Base-by-base conservation (phyloP, 1,284 basidiomycete genomes). In the Naganishia sp. region DNA sequence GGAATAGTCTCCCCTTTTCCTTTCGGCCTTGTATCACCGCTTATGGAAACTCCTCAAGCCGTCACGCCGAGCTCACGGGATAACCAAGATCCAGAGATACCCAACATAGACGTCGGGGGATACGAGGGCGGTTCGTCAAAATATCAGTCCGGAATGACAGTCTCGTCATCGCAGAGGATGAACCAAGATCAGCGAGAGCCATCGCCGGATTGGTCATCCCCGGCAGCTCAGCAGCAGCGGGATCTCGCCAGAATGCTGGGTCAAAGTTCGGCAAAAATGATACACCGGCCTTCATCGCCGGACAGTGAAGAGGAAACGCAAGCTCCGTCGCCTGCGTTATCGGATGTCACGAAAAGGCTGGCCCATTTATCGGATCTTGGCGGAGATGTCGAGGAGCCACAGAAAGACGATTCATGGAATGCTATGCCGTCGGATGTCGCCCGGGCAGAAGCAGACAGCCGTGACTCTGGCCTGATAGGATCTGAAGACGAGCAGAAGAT, bases 21-120 rank as follows among this genome's bases (percentile, higher is more conserved):
- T 6, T 47, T 43, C 21, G 43, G 55, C 58, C 50, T 50, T 43
- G 32, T 54, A 23, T 42, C 66, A 32, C 41, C 62, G 18, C 25
- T 50, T 10, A 45, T 58, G 9, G 63, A 67, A 18, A 41, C 42
- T 0, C 53, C 67, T 3, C 42, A 57, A 18, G 54, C 51, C 21
- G 68, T 69, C 4, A 50, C 67, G 25, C 55, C 73, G 15, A 68
- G 71, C 18, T 52, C 70, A 3, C 54, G 65, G 0, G 73, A 73
- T 41, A 52, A 66, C 32, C 75, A 76, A 61, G 75, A 76, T 55
- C 75, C 75, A 2, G 65, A 66, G 6, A 76, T 76, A 11, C 75
- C 75, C 2, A 72, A 76, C 45, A 72, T 76, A 15, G 63, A 61
- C 3, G 15, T 25, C 10, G 64, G 41, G 42, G 21, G 62, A 7